phyloP scores from a whole-genome alignment of 2,329 filamentous ascomycete species.

The Thielaviopsis ethacetica region DNA sequence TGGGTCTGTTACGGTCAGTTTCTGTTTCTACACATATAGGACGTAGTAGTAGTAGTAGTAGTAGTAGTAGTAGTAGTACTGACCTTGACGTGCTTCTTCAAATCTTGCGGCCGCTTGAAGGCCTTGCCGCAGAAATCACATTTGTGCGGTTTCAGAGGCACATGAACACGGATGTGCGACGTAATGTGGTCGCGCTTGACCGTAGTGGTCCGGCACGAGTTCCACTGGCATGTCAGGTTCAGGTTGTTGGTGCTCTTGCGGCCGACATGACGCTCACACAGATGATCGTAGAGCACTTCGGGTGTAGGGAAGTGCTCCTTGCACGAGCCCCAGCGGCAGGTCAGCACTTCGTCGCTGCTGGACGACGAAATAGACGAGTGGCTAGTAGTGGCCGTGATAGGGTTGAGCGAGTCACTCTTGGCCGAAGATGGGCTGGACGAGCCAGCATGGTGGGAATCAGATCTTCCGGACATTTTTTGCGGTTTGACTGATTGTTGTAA shows the following conservation, averaged over 20 bases:
- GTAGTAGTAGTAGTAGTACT: too few relatives aligned
- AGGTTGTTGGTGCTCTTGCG: conserved; percentile 99
- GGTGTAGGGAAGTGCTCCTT: conserved; percentile 40
- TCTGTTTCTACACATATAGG: too few relatives aligned
- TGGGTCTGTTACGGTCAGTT: conserved; percentile 42
- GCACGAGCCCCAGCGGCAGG: conserved; percentile 44
- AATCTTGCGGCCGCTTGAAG: conserved; percentile 95
- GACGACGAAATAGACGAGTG: conserved; percentile 21
- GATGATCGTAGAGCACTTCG: conserved; percentile 66
- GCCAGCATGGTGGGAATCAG: conserved; percentile 6
- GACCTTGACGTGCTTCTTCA: conserved; percentile 97
- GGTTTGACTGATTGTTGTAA: neutral
- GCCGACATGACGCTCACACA: conserved; percentile 94
- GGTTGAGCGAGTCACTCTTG: conserved; percentile 36
- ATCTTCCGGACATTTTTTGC: conserved; percentile 4
- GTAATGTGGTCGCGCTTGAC: conserved; percentile 99
- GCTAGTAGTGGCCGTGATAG: conserved; percentile 28
- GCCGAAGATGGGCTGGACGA: conserved; percentile 28
- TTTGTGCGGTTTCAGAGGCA: conserved; percentile 97
- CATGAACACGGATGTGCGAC: conserved; percentile 94
- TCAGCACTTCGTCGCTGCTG: conserved; percentile 37
- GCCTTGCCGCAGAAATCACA: conserved; percentile 98
- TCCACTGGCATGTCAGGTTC: conserved; percentile 95
- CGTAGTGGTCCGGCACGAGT: conserved; percentile 84
- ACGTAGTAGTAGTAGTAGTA: too few relatives aligned